Conservation (phyloP, 495 filamentous ascomycete species). For the Penicillium maclennaniae region DNA sequence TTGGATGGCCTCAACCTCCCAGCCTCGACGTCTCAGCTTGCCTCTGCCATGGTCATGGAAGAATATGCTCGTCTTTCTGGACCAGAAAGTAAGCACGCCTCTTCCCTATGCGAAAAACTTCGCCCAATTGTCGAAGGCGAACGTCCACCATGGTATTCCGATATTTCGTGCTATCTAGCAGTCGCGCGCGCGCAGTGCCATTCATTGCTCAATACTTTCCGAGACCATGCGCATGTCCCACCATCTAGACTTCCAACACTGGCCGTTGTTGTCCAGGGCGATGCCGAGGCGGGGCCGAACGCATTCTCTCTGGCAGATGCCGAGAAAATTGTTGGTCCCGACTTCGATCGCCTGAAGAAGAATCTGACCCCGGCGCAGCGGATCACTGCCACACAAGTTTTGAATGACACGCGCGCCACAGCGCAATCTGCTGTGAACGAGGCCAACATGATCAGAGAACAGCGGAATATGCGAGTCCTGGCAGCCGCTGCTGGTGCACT, state of each 20-base stretch:
- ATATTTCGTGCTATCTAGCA: slow-evolving; percentile 82
- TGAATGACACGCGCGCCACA: slow-evolving; percentile 68
- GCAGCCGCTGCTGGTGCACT: slow-evolving; percentile 84
- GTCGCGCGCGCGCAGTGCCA: slow-evolving; percentile 87
- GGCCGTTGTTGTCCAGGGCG: slow-evolving; percentile 88
- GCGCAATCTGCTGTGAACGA: slow-evolving; percentile 70
- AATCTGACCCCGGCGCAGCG: slow-evolving; percentile 76
- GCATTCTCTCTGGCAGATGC: slow-evolving; percentile 87
- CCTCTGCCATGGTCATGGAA: slow-evolving; percentile 79
- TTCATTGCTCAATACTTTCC: slow-evolving; percentile 82
- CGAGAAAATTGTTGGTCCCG: slow-evolving; percentile 74
- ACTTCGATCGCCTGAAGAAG: slow-evolving; percentile 86
- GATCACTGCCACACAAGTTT: slow-evolving; percentile 67
- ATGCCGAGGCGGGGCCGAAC: slow-evolving; percentile 79
- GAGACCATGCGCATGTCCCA: slow-evolving; percentile 76
- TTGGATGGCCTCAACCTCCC: slow-evolving; percentile 61
- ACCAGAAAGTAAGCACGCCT: slow-evolving; percentile 42
- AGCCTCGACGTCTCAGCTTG: slow-evolving; percentile 80
- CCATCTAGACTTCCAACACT: slow-evolving; percentile 68
- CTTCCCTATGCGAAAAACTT: slow-evolving; percentile 56
- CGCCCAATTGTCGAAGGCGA: slow-evolving; percentile 73
- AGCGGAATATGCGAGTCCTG: slow-evolving; percentile 79
- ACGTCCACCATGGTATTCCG: slow-evolving; percentile 76
- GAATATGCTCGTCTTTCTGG: slow-evolving; percentile 64
- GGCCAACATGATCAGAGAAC: slow-evolving; percentile 70